Percentiles rank a stretch among this genome's conserved stretches.
phyloP scores from a whole-genome alignment of 192 early-diverging fungal genomes.

The Umbelopsis sp. region DNA sequence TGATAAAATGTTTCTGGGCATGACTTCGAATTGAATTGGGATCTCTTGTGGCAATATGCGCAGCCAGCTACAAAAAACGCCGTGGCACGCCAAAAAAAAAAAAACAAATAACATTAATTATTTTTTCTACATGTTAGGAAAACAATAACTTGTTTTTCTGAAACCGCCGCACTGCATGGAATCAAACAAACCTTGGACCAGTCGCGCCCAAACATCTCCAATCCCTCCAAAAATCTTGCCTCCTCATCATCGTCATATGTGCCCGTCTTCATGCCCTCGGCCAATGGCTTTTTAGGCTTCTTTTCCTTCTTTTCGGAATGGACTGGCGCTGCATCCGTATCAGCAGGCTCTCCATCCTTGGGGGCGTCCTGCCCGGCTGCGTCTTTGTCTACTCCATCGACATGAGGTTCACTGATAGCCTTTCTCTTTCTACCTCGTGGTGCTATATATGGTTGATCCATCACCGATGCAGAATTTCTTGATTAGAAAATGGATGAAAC shows the following conservation, averaged over 20 bases:
- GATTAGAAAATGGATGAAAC: no score
- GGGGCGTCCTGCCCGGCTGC: no score
- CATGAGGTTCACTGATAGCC: neutral
- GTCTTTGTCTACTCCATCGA: no score
- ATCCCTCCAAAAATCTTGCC: constrained; percentile 69
- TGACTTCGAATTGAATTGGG: constrained; percentile 85
- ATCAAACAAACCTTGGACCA: constrained; percentile 68
- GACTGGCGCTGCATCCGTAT: neutral
- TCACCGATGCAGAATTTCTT: neutral
- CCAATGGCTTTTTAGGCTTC: constrained; percentile 49
- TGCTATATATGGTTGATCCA: constrained; percentile 17
- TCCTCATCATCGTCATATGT: constrained; percentile 82
- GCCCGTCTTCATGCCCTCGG: constrained; percentile 64
- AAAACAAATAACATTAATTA: no score
- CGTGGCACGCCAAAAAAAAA: no score
- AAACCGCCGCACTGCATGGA: no score
- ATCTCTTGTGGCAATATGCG: constrained; percentile 78
- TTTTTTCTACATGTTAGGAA: no score
- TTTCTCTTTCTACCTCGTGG: constrained; percentile 23
- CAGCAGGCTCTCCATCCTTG: neutral
- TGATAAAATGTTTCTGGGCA: constrained; percentile 93
- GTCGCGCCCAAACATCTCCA: constrained; percentile 81
- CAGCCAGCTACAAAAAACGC: constrained; percentile 51
- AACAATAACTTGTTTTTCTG: no score
- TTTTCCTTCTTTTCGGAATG: constrained; percentile 21